Conservation (phyloP, 179 eudicot genomes). For the Spinacia oleracea region DNA sequence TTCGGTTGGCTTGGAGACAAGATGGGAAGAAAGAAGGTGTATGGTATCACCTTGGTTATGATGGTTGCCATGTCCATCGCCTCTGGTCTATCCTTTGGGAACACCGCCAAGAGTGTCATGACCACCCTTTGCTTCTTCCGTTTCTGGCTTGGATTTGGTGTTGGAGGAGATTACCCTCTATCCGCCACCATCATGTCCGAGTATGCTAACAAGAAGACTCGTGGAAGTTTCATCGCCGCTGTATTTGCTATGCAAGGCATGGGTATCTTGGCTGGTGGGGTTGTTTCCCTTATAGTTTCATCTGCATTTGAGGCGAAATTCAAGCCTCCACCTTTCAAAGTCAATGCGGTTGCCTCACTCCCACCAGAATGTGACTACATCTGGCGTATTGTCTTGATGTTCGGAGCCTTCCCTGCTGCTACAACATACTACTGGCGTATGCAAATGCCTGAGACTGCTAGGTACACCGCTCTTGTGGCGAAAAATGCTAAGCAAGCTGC, state of each 20-base stretch:
- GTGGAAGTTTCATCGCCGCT: constrained; percentile 50
- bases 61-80: constrained; percentile 39
- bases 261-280: constrained; percentile 44
- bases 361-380: constrained; percentile 36
- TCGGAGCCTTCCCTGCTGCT: constrained; percentile 48
- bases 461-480: constrained; percentile 53
- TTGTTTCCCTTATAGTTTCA: constrained; percentile 36
- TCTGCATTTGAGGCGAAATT: constrained; percentile 26
- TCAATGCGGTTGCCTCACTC: constrained; percentile 14
- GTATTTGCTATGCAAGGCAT: constrained; percentile 62
- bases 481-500: constrained; percentile 52
- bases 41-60: constrained; percentile 42
- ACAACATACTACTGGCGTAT: constrained; percentile 54
- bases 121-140: constrained; percentile 49
- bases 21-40: constrained; percentile 44
- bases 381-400: constrained; percentile 50
- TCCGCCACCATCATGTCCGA: constrained; percentile 62
- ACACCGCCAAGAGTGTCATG: constrained; percentile 31
- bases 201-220: constrained; percentile 54
- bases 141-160: constrained; percentile 58
- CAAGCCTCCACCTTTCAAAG: constrained; percentile 29
- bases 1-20: constrained; percentile 61
- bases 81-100: constrained; percentile 44
- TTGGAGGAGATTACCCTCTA: constrained; percentile 59
- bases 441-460: constrained; percentile 63